These are phyloP conservation scores for Bothriochloa decipiens DNA, from an alignment of 176 grass and related monocot species.

Conservation along the genomic window DNA sequence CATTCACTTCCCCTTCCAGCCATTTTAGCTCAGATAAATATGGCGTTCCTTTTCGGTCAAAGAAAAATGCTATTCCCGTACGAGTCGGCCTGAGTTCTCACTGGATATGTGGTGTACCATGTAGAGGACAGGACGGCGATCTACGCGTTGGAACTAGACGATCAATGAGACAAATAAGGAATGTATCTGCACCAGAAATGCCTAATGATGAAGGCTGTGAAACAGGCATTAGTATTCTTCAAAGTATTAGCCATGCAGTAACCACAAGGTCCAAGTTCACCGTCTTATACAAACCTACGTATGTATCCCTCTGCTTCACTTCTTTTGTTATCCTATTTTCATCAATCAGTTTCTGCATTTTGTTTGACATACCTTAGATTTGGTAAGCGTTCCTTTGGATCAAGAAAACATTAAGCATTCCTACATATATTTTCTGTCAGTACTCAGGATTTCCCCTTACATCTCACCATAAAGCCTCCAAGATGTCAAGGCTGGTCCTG, in stretches of 20 bases:
- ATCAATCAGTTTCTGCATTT: not conserved
- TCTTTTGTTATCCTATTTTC: not conserved
- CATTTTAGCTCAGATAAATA: too few relatives aligned
- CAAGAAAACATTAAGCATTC: too few relatives aligned
- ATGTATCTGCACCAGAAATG: not conserved
- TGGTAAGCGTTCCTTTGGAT: too few relatives aligned
- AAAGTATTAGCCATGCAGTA: constrained; percentile 13
- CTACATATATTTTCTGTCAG: too few relatives aligned
- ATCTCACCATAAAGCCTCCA: too few relatives aligned
- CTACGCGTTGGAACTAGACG: not conserved
- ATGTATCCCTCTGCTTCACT: not conserved
- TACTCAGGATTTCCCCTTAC: too few relatives aligned
- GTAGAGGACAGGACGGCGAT: not conserved
- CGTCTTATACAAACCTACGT: constrained; percentile 2
- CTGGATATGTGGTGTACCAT: not conserved
- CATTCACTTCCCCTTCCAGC: too few relatives aligned
- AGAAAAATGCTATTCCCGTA: too few relatives aligned
- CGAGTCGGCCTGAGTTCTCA: not conserved
- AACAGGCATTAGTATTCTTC: not conserved
- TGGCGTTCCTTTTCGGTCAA: too few relatives aligned
- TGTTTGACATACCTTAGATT: too few relatives aligned
- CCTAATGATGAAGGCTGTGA: not conserved
- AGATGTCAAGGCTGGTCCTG: too few relatives aligned
- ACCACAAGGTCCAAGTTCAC: constrained; percentile 13
- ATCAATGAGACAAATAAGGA: constrained; percentile 7